Evolutionary conservation across 768 basidiomycete species (phyloP).

Genomic region (Naematelia aurantialba): DNA sequence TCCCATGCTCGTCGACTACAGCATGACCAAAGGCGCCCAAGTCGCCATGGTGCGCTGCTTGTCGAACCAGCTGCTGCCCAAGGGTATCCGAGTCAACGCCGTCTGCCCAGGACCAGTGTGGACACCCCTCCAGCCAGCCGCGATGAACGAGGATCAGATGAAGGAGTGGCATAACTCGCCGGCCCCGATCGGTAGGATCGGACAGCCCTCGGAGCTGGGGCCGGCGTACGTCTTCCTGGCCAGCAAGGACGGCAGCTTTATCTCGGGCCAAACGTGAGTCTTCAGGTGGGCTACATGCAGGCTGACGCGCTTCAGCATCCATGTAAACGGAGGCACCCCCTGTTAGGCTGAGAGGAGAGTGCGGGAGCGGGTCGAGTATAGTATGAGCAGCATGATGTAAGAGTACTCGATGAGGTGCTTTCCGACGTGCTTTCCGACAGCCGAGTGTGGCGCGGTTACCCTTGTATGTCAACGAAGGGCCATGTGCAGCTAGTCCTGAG

Average conservation of each 20-base stretch:
- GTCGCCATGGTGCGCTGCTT: constrained; percentile 56
- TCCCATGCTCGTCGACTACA: constrained; percentile 55
- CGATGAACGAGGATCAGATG: constrained; percentile 45
- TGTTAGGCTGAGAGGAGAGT: no score
- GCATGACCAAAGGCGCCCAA: constrained; percentile 59
- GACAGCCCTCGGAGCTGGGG: constrained; percentile 58
- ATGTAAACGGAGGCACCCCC: constrained; percentile 51
- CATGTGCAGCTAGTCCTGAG: no score
- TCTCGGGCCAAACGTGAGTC: constrained; percentile 39
- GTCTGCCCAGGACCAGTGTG: constrained; percentile 46
- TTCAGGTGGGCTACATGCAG: not conserved
- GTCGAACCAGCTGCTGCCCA: constrained; percentile 57
- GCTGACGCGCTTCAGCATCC: constrained; percentile 40
- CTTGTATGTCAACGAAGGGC: no score
- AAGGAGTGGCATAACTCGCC: constrained; percentile 44
- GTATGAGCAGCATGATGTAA: no score
- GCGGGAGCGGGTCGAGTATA: no score
- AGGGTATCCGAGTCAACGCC: constrained; percentile 51
- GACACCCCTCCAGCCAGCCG: constrained; percentile 49
- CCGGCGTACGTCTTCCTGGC: constrained; percentile 61
- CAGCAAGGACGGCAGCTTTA: constrained; percentile 44
- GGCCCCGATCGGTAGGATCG: constrained; percentile 54
- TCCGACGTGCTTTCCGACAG: no score
- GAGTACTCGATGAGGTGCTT: no score
- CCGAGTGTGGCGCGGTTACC: no score